Conservation (phyloP, 768 basidiomycete genomes). For the Trametes cubensis region DNA sequence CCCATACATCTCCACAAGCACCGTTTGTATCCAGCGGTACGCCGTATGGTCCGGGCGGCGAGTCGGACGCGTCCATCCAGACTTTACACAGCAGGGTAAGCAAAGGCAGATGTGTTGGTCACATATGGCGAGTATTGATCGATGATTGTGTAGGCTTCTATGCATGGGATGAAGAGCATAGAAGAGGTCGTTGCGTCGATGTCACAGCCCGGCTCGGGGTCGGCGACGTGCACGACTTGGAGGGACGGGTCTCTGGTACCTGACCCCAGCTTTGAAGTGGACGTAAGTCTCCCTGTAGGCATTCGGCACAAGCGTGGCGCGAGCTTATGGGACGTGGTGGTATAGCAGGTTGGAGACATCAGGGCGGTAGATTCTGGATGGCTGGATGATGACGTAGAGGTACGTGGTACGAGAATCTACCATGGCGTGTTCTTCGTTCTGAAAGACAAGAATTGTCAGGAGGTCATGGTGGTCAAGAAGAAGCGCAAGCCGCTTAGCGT, state of each 20-base stretch:
- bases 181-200: not conserved
- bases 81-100: not conserved
- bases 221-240: not conserved
- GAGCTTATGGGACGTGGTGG: not conserved
- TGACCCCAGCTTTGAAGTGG: conserved; percentile 45
- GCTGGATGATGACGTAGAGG: conserved; percentile 54
- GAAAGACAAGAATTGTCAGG: conserved; percentile 34
- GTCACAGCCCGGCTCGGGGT: not conserved
- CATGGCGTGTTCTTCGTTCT: not conserved
- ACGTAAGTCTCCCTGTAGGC: conserved; percentile 33
- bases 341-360: conserved; percentile 46
- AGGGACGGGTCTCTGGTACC: not conserved
- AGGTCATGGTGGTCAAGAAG: conserved; percentile 50
- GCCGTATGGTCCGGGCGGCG: not conserved
- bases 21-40: not conserved
- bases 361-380: conserved; percentile 48
- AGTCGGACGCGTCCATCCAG: conserved; percentile 4
- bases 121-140: not conserved
- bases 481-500: conserved; percentile 20
- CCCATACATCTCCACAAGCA: not conserved
- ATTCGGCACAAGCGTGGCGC: not conserved
- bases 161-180: not conserved
- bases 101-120: not conserved
- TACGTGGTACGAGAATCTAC: conserved; percentile 27
- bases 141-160: not conserved